Percentiles rank a stretch among this genome's conserved stretches.
phyloP scores from a whole-genome alignment of 768 basidiomycete species.

The Nevesoporus exiguus region DNA sequence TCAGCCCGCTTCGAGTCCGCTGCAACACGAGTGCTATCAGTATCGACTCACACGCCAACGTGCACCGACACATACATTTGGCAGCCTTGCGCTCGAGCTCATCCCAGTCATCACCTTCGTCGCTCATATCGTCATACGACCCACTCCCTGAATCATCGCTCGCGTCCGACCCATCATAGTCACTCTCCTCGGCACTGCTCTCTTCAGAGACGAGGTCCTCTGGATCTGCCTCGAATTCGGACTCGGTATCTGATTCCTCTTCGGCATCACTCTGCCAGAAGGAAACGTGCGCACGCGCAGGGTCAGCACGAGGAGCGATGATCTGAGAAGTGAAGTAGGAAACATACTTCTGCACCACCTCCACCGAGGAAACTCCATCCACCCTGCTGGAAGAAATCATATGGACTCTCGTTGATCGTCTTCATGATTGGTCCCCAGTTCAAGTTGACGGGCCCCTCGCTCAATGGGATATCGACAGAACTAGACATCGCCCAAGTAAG shows the following conservation, averaged over 20 bases:
- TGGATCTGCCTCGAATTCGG: constrained; percentile 57
- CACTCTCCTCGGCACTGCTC: constrained; percentile 53
- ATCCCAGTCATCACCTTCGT: constrained; percentile 93
- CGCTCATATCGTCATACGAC: constrained; percentile 61
- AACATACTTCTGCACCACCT: constrained; percentile 63
- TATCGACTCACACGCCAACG: background rate
- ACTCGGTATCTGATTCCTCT: constrained; percentile 62
- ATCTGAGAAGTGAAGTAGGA: constrained; percentile 9
- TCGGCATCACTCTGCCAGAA: constrained; percentile 49
- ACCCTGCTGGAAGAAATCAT: constrained; percentile 94
- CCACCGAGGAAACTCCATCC: constrained; percentile 93
- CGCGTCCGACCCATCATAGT: constrained; percentile 48
- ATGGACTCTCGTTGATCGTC: constrained; percentile 92
- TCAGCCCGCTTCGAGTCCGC: constrained; percentile 49
- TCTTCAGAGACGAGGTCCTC: constrained; percentile 41
- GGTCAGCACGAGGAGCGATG: constrained; percentile 29
- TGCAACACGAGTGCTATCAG: constrained; percentile 15
- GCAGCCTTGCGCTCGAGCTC: constrained; percentile 90
- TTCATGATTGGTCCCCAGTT: constrained; percentile 99
- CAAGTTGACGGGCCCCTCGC: constrained; percentile 94
- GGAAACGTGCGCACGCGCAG: constrained; percentile 25
- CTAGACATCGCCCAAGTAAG: constrained; percentile 38
- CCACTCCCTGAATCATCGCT: constrained; percentile 59
- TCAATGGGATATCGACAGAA: constrained; percentile 94
- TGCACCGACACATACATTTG: constrained; percentile 51